These are phyloP conservation scores for Stenocarpella maydis DNA, from an alignment of 2,329 filamentous ascomycete species.

Conservation along the genomic window DNA sequence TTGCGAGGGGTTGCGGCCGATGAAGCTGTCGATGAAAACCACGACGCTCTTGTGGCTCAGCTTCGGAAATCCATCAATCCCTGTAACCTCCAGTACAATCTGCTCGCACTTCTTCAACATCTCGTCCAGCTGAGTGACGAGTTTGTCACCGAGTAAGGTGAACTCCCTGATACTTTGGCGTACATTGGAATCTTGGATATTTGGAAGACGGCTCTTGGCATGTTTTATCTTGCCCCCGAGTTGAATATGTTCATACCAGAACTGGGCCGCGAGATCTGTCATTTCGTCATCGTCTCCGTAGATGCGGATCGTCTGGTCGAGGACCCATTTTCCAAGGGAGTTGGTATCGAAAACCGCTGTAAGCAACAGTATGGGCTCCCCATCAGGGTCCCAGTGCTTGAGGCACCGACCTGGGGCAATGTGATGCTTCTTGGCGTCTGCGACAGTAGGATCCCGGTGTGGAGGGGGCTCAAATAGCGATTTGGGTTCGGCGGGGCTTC, in stretches of 20 bases:
- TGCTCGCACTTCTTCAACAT: slow-evolving; percentile 2
- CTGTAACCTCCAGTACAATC: background rate
- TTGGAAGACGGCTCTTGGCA: background rate
- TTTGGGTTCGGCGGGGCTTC: background rate
- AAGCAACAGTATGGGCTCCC: slow-evolving; percentile 1
- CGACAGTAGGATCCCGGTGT: background rate
- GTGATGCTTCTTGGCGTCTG: background rate
- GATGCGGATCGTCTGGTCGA: background rate
- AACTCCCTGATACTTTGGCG: background rate
- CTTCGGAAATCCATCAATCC: background rate
- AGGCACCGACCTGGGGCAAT: background rate
- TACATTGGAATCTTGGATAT: background rate
- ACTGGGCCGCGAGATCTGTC: background rate
- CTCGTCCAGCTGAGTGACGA: background rate
- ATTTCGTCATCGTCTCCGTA: slow-evolving; percentile 10
- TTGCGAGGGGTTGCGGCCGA: background rate
- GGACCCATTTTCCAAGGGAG: background rate
- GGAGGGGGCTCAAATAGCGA: background rate
- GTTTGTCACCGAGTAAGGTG: background rate
- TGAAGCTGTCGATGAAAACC: slow-evolving; percentile 3
- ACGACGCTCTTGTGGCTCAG: background rate
- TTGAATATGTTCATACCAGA: slow-evolving; percentile 10
- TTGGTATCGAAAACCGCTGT: background rate
- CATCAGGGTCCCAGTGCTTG: background rate
- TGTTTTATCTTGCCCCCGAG: background rate